Conservation (phyloP, 2,329 filamentous ascomycete species). For the Aspergillus neoniger region DNA sequence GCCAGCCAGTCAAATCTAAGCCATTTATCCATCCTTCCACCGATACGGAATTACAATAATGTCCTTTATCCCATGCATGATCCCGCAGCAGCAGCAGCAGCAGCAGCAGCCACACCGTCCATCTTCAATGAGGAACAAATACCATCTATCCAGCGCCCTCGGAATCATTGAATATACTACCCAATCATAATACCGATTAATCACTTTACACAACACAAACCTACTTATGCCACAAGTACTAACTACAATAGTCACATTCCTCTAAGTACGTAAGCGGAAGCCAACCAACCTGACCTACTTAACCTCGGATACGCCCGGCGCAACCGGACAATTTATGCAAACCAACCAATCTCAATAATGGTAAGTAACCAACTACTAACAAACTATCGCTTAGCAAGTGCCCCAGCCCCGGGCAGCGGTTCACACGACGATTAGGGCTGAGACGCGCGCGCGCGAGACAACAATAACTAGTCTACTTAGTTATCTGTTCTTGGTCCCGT, state of each 20-base stretch:
- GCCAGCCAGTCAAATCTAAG: not conserved
- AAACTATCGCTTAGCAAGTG: not conserved
- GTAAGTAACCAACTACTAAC: not conserved
- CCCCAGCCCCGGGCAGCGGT: not conserved
- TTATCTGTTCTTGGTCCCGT: not conserved
- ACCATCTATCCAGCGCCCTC: no score
- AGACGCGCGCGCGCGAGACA: not conserved
- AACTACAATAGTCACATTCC: no score
- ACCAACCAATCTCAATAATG: not conserved
- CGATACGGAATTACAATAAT: not conserved
- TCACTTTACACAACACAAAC: no score
- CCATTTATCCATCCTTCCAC: not conserved
- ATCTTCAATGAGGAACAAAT: not conserved
- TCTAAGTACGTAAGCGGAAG: no score
- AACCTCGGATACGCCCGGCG: not conserved
- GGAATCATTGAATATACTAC: no score
- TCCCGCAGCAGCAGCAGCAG: not conserved
- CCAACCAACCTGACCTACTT: not conserved
- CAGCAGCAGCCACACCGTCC: no score
- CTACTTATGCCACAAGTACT: not conserved
- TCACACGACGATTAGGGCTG: constrained; percentile 2
- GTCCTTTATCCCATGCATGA: not conserved
- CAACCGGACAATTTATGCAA: not conserved
- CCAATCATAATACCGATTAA: no score
- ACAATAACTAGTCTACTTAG: no score